These are phyloP conservation scores for Trypanosoma caninum DNA, from an alignment of 208 protist genomes.

Conservation along the genomic window DNA sequence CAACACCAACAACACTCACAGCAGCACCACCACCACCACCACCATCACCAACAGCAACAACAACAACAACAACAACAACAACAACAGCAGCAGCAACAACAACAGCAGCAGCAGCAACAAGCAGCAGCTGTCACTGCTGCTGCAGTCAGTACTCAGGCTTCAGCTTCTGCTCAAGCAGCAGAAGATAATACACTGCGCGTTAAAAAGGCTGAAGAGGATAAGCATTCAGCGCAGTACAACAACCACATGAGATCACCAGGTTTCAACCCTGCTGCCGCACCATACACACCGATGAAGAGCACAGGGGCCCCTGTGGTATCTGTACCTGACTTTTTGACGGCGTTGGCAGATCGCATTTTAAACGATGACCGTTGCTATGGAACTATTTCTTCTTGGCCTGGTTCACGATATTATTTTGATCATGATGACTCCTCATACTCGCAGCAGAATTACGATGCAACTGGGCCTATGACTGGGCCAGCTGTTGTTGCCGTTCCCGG, in stretches of 20 bases:
- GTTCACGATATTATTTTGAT: conserved; percentile 52
- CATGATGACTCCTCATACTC: conserved; percentile 68
- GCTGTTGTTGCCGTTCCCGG: conserved; percentile 9
- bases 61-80: conserved; percentile 1
- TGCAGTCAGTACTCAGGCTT: conserved; percentile 6
- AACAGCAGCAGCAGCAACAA: background rate
- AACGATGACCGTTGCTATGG: conserved; percentile 49
- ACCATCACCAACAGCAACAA: background rate
- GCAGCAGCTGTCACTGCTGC: background rate
- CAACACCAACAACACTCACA: conserved; percentile 8
- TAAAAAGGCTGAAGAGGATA: conserved; percentile 15
- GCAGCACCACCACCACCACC: background rate
- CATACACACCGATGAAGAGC: conserved; percentile 48
- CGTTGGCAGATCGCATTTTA: conserved; percentile 43
- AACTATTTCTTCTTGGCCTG: conserved; percentile 48
- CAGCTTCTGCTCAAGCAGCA: too few relatives aligned
- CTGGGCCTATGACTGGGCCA: too few relatives aligned
- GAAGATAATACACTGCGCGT: conserved; percentile 15
- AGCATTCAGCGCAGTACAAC: conserved; percentile 14
- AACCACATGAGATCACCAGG: conserved; percentile 16
- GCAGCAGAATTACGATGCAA: conserved; percentile 24
- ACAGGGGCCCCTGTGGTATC: conserved; percentile 31
- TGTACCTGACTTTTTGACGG: conserved; percentile 56
- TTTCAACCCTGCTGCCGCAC: conserved; percentile 29
- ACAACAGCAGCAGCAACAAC: conserved; percentile 1